Conservation (phyloP, 352 stramenopile species). For the Globisporangium megalacanthum region DNA sequence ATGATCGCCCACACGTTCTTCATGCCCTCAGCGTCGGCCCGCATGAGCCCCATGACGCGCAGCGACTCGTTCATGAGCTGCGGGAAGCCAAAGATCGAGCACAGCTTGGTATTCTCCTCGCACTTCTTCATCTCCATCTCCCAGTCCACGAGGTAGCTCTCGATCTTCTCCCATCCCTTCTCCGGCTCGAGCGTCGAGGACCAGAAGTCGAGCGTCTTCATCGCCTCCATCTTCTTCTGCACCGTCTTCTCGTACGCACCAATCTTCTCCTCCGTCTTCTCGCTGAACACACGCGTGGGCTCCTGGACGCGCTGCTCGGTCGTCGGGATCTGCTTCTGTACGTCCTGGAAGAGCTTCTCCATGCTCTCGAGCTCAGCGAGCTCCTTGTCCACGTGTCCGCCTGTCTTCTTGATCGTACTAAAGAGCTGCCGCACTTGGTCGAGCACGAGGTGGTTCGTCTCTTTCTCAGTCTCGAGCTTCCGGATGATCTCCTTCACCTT, state of each 20-base stretch:
- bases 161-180: conserved; percentile 80
- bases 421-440: conserved; percentile 80
- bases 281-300: conserved; percentile 78
- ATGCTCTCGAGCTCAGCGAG: conserved; percentile 77
- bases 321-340: conserved; percentile 71
- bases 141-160: conserved; percentile 74
- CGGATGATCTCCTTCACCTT: conserved; percentile 84
- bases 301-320: conserved; percentile 75
- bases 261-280: conserved; percentile 93
- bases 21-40: conserved; percentile 61
- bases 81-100: conserved; percentile 92
- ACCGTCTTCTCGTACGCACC: conserved; percentile 90
- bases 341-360: conserved; percentile 75
- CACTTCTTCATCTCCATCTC: conserved; percentile 89
- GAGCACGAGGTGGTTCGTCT: conserved; percentile 60
- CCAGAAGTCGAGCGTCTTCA: conserved; percentile 85
- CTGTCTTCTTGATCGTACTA: conserved; percentile 72
- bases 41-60: conserved; percentile 87
- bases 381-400: conserved; percentile 80
- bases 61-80: conserved; percentile 90
- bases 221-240: conserved; percentile 65
- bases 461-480: conserved; percentile 69
- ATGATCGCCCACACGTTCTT: conserved; percentile 81
- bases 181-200: conserved; percentile 74
- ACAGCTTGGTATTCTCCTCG: conserved; percentile 90